Base-by-base conservation (phyloP, 306 rosid species). In the Albizia julibrissin region DNA sequence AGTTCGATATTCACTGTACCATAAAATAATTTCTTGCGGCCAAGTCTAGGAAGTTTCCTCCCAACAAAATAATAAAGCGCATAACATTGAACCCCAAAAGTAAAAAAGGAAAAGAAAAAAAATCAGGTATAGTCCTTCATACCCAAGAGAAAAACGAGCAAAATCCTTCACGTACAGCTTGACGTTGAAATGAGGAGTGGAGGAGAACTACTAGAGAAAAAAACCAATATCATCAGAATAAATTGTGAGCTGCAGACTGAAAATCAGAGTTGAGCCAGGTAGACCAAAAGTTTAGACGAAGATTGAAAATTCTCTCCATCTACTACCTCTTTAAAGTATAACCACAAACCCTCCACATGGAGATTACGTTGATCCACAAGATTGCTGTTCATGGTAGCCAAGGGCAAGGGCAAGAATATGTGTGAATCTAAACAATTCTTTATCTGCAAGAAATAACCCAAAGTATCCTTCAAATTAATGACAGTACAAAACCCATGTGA, bases 391-490 rank as follows among this genome's bases (percentile, higher is more conserved):
- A 64, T 44, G 66, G 76, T 49, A 65, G 80, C 78, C 76, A 77
- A 59, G 29, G 79, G 82, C 79, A 69, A 74, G 46, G 76, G 79
- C 79, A 78, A 49, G 68, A 82, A 82, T 79, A 76, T 5, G 11
- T 59, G 83, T 78, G 84, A 68, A 79, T 77, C 81, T 52, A 84
- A 85, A 69, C 76, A 66, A 22, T 47, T 84, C 79, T 71, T 71
- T 71, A 82, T 85, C 90, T 87, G 90, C 88, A 85, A 79, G 83
- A 87, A 82, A 79, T 66, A 66, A 81, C 73, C 80, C 83, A 71
- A 71, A 79, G 29, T 65, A 16, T 80, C 43, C 74, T 65, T 79
- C 67, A 44, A 72, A 49, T 67, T 65, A 73, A 79, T 52, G 79
- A 52, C 54, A 6, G 22, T 56, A 79, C 58, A 81, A 74, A 56